Evolutionary conservation across 345 rosid genomes (phyloP), one percentile per base, ranked within the genome.

Genomic region (Sapria himalayana): DNA sequence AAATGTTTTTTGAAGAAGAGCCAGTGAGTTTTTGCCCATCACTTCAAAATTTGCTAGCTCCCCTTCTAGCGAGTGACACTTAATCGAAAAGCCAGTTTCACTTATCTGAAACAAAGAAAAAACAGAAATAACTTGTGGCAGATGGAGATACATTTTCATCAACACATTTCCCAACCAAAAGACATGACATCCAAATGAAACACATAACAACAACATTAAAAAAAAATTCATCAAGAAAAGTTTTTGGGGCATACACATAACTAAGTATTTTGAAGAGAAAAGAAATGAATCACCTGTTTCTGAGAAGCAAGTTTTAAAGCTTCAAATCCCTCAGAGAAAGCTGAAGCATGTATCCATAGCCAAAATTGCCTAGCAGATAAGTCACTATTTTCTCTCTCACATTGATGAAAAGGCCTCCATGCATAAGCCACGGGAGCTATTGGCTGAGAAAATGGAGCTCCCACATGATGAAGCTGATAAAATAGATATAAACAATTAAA

Each of bases 331-430:
- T 81, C 92, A 39, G 15, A 45, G 58, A 76, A 73, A 47, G 89
- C 78, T 27, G 78, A 71, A 53, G 85, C 78, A 78, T 81, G 94
- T 48, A 81, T 66, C 94, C 89, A 86, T 37, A 81, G 50, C 89
- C 89, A 81, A 37, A 78, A 55, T 57, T 66, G 74, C 33, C 76
- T 58, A 12, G 7, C 55, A 42, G 34, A 41, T 25, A 29, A 51
- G n/a, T n/a, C n/a, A 46, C 43, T 63, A 29, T 18, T 48, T 35
- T 48, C 74, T 25, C 44, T 36, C 39, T 31, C 51, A 40, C 39
- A 43, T 52, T 15, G 25, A 29, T 40, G 29, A 29, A 43, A 56
- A 38, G 84, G 81, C 49, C 56, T 59, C 94, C 89, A 86, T 72
- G 81, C 71, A 52, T 67, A 81, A 34, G 50, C 66, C 56, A 78